Evolutionary conservation across 352 stramenopile genomes (phyloP).

Genomic region (Pythium phragmitis): DNA sequence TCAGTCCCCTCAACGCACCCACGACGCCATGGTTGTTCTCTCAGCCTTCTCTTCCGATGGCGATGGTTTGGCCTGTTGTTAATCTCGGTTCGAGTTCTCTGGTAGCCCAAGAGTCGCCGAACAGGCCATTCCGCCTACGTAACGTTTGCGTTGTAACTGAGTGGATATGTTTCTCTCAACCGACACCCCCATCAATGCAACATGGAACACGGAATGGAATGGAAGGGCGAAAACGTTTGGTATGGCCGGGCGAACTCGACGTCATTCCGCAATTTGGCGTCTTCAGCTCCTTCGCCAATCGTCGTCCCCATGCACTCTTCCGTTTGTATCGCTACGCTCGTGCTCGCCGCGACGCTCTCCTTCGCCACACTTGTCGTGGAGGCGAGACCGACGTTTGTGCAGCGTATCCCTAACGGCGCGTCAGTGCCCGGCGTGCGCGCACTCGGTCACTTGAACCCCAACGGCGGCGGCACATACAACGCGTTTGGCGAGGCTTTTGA

Average conservation of each 20-base stretch:
- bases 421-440: conserved; percentile 45
- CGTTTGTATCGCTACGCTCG: neutral
- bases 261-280: conserved; percentile 16
- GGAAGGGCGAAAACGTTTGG: neutral
- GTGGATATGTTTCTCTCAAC: neutral
- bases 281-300: neutral
- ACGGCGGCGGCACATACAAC: conserved; percentile 55
- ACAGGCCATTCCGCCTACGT: neutral
- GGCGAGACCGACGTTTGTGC: conserved; percentile 47
- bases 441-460: conserved; percentile 50
- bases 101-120: conserved; percentile 18
- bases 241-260: neutral
- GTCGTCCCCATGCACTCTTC: neutral
- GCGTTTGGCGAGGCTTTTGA: conserved; percentile 62
- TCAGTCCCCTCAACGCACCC: conserved; percentile 13
- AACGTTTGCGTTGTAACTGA: conserved; percentile 21
- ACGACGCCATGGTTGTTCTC: conserved; percentile 24
- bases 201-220: neutral
- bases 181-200: neutral
- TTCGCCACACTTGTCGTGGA: neutral
- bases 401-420: conserved; percentile 58
- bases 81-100: neutral
- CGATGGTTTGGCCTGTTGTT: neutral
- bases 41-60: neutral
- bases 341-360: neutral